Evolutionary conservation across 768 basidiomycete species (phyloP), one percentile per base, ranked within the genome.

Genomic region (Pholiota molesta): DNA sequence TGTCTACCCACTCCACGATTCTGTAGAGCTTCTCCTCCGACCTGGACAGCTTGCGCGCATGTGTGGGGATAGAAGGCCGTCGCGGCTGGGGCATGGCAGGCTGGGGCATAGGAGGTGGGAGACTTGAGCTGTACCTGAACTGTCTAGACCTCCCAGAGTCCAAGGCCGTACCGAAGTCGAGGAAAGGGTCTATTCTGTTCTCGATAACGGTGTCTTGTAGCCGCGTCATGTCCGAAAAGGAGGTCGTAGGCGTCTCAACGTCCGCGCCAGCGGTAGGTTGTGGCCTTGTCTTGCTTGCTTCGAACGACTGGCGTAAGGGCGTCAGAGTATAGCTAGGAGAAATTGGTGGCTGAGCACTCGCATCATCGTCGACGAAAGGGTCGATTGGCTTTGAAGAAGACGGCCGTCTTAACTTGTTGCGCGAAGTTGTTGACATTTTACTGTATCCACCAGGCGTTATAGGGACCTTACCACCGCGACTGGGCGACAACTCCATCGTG

Each of bases 1-100:
- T 62, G 31, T 66, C 65, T 2, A 69, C 63, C 68, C 68, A 69
- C 51, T 69, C 59, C 8, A 62, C 63, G 37, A 66, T 65, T 45
- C 65, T 59, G 19, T 13, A 49, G 37, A 65, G 39, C 40, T 63
- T 65, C 35, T 69, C 68, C 44, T 56, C 49, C 11, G 47, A 35
- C 31, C 40, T 42, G 37, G 55, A 56, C 19, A 39, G 26, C 49
- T 54, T 63, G 29, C 66, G 63, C 3, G 62, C 16, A 3, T 60
- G 55, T 2, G 57, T 52, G 1, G 63, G 63, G 1, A 58, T 58
- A 23, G 40, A 13, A 21, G 49, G 23, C 6, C 37, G 39, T 10
- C 37, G 23, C 39, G 31, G 56, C 40, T 28, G 47, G 19, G 55
- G 23, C 29, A 45, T 13, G 10, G 51, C 45, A 2, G 49, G 51